Evolutionary conservation across 352 stramenopile genomes (phyloP).

Genomic region (Phytopythium boreale): DNA sequence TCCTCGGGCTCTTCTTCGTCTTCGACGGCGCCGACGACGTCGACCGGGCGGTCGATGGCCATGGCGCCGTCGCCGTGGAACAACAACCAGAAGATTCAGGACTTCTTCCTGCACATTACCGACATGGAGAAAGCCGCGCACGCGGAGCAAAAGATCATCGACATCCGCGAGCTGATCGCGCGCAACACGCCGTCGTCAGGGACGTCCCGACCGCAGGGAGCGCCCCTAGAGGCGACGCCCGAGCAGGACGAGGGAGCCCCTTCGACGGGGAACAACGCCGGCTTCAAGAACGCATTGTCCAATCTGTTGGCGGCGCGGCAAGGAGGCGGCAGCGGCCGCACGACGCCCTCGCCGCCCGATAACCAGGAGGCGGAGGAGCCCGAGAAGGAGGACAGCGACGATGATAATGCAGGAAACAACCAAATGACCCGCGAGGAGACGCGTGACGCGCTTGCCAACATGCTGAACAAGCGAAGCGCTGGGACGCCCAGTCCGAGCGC

Average conservation of each 20-base stretch:
- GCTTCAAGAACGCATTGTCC: constrained; percentile 17
- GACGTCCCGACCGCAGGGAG: constrained; percentile 17
- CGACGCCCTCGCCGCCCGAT: not conserved
- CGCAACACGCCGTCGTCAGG: constrained; percentile 29
- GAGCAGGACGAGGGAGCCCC: constrained; percentile 15
- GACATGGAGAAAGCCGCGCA: constrained; percentile 28
- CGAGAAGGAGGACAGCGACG: constrained; percentile 14
- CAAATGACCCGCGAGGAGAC: not conserved
- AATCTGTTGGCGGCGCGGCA: constrained; percentile 16
- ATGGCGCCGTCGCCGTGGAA: constrained; percentile 28
- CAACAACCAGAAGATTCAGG: constrained; percentile 50
- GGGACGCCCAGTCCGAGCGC: constrained; percentile 1
- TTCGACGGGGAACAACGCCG: not conserved
- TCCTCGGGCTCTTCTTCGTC: not conserved
- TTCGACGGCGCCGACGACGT: not conserved
- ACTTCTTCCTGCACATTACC: constrained; percentile 55
- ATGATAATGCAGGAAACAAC: not conserved
- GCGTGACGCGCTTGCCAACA: constrained; percentile 3
- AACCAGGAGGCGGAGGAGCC: constrained; percentile 23
- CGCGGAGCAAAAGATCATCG: constrained; percentile 54
- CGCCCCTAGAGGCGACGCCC: constrained; percentile 15
- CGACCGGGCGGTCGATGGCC: constrained; percentile 2
- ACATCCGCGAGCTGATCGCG: constrained; percentile 48
- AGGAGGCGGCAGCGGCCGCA: not conserved
- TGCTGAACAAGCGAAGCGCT: constrained; percentile 20